Percentiles rank a stretch among this genome's conserved stretches.
Evolutionary conservation across 768 basidiomycete genomes (phyloP).

Genomic region (Boletus tomentosulus): DNA sequence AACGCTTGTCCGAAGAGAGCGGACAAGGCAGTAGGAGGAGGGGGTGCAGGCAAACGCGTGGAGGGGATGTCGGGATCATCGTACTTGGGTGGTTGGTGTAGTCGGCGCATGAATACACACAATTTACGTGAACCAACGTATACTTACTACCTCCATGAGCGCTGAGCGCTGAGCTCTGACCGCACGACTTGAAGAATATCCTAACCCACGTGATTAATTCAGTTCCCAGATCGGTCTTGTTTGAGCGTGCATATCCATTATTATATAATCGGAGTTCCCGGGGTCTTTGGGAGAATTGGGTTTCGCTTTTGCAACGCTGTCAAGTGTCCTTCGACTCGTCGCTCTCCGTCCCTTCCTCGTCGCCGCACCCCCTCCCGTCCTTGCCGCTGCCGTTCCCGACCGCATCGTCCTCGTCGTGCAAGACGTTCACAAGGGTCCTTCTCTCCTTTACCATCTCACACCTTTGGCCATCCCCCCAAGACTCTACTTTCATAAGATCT

Average conservation of each 20-base stretch:
- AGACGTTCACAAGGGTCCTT: constrained; percentile 15
- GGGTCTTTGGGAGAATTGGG: constrained; percentile 35
- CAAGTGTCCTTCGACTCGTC: constrained; percentile 28
- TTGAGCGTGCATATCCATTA: background rate
- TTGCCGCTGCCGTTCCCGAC: constrained; percentile 18
- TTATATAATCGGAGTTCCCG: constrained; percentile 21
- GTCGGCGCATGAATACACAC: background rate
- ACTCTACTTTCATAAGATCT: constrained; percentile 27
- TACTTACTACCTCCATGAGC: background rate
- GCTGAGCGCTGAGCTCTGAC: background rate
- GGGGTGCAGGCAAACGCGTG: background rate
- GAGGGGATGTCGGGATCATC: background rate
- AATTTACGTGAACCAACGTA: background rate
- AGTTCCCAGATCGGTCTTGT: background rate
- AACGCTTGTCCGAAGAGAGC: constrained; percentile 25
- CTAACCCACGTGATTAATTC: background rate
- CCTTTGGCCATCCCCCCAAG: constrained; percentile 11
- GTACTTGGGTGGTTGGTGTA: background rate
- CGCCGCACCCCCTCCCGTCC: constrained; percentile 24
- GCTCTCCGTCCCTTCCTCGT: constrained; percentile 30
- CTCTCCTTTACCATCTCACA: constrained; percentile 27
- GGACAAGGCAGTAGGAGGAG: constrained; percentile 12
- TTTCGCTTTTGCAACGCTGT: constrained; percentile 34
- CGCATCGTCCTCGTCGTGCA: constrained; percentile 22
- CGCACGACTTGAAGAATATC: background rate